Evolutionary conservation across 805 yeast genomes (phyloP), one percentile per base, ranked within the genome.

Genomic region (Ogataea pilisensis): DNA sequence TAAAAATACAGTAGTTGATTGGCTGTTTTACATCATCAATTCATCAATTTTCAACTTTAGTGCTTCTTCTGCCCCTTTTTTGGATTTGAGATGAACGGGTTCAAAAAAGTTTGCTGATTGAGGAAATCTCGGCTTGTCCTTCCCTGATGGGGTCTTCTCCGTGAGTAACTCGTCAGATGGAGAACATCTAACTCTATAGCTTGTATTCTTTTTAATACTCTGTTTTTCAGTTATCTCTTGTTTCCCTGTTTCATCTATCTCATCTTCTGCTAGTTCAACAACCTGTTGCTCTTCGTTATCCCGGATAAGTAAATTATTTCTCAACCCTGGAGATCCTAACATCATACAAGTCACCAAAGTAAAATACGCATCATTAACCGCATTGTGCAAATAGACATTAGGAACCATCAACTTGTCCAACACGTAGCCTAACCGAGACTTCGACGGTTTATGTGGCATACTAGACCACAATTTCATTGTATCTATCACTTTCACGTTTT

Each of bases 361-460:
- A 34, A 53, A 60, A 39, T 61, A 60, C 2, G 64, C 53, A 34
- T 61, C 65, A 35, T 61, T 61, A 25, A 46, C 64, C 8, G 60
- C 65, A 40, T 61, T 61, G 37, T 61, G 65, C 18, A 59, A 42
- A 31, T 45, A 61, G 2, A 60, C 49, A 45, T 52, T 38, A 1
- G 65, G 65, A 12, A 61, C 48, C 17, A 50, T 45, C 11, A 60
- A 42, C 33, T 52, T 57, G 18, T 59, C 56, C 24, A 61, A 42
- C 19, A 59, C 42, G 36, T 43, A 60, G n/a, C 48, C 35, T 13
- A 61, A 44, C n/a, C 31, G 1, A 55, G 46, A 13, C 49, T 37
- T 38, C 49, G 55, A 9, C 36, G 31, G 24, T 42, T 42, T 8
- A 2, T 42, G 38, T 14, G 44, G 26, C 18, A 55, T 36, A 18